Evolutionary conservation across 2,329 filamentous ascomycete species (phyloP), one percentile per base, ranked within the genome.

Genomic region (Aaosphaeria pasadenensis): DNA sequence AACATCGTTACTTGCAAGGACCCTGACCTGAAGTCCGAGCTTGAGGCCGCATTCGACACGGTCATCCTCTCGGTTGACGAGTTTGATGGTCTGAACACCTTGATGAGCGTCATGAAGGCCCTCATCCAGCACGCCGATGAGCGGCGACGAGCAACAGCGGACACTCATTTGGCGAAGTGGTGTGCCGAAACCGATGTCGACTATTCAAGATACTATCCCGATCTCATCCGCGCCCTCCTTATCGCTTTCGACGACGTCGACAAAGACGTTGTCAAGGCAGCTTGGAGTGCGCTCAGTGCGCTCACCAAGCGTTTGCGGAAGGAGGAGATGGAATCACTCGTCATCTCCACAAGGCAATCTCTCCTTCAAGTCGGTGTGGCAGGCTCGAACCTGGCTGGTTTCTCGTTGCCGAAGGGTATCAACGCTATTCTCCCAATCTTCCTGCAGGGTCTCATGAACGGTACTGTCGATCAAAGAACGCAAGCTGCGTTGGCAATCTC

Each of bases 381-480:
- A 39, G 94, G 94, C 30, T 81, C 86, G 38, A 86, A 91, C 62
- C 78, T 99, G 42, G 84, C 91, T 36, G 95, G 94, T 33, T 99
- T 99, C 75, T 79, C 77, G 33, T 76, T 97, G 48, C 94, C 92
- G 1, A 99, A 97, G 81, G 95, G 95, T 53, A 96, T 99, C 78
- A 95, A 91, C 64, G 91, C 94, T 53, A 86, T 99, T 55, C 75
- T 99, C 52, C 94, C 95, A 2, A 97, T 99, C 57, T 97, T 99
- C 81, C 73, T 97, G 65, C 95, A 99, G 68, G 94, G 94, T 72
- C 80, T 99, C 57, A 95, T 99, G 87, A 97, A 99, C 63, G 95
- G 94, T 49, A 91, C 88, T 35, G 78, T 88, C 11, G 94, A 99
- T 5, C 94, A 99, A 74, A 83, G 91, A 67, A 94, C 90, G 29